phyloP scores from a whole-genome alignment of 441 rosid species.

The Bruguiera hainesii region DNA sequence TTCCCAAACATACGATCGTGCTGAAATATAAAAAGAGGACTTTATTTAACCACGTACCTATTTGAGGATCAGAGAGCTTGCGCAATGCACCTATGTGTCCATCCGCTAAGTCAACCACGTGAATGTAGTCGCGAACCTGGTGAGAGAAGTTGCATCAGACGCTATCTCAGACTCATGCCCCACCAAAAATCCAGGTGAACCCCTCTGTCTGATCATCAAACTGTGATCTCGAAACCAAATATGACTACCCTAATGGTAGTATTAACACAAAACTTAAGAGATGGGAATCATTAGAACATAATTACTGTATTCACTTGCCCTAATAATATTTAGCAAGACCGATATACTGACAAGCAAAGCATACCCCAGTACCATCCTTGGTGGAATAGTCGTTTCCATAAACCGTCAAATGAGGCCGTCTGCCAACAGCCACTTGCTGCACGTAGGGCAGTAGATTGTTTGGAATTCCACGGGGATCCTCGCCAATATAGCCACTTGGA shows the following conservation, averaged over 20 bases:
- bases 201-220: background rate
- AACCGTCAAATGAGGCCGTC: conserved; percentile 75
- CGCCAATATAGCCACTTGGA: conserved; percentile 86
- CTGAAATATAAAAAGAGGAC: background rate
- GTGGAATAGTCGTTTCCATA: conserved; percentile 82
- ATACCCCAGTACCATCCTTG: conserved; percentile 96
- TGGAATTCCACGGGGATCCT: conserved; percentile 90
- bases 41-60: conserved; percentile 39
- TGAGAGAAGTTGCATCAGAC: conserved; percentile 7
- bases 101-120: conserved; percentile 84
- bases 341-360: conserved; percentile 13
- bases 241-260: background rate
- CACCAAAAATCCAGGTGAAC: background rate
- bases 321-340: background rate
- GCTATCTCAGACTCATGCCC: background rate
- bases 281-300: background rate
- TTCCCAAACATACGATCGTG: no score
- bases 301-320: background rate
- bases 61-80: conserved; percentile 58
- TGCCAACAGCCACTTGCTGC: conserved; percentile 85
- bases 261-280: background rate
- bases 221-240: background rate
- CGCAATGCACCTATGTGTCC: conserved; percentile 87
- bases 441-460: conserved; percentile 98
- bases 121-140: conserved; percentile 97